Percentiles rank a stretch among this genome's conserved stretches.
Conservation (phyloP, 2,329 filamentous ascomycete species). For the Neophaeococcomyces aloes region DNA sequence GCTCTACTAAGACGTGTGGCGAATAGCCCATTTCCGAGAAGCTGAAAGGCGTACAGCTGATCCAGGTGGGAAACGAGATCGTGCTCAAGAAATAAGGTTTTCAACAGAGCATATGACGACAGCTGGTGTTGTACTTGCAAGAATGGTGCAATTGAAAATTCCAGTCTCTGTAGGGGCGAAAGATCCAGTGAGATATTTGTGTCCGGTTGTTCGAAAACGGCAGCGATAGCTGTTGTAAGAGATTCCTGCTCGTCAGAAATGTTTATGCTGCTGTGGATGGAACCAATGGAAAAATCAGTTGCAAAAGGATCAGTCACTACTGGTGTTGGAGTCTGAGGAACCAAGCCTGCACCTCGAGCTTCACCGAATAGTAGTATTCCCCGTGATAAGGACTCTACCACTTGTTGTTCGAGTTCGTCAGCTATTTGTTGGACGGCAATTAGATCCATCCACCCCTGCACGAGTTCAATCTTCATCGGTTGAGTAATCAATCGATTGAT, state of each 20-base stretch:
- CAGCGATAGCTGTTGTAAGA: constrained; percentile 7
- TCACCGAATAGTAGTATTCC: too few species aligned
- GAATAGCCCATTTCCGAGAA: constrained; percentile 78
- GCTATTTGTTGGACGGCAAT: neutral
- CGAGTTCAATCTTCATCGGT: neutral
- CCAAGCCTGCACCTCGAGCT: too few species aligned
- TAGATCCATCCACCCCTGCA: neutral
- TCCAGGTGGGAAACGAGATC: constrained; percentile 60
- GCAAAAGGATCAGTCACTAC: too few species aligned
- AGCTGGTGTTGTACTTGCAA: constrained; percentile 64
- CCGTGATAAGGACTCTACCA: too few species aligned
- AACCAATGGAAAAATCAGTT: too few species aligned
- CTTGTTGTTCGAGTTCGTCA: too few species aligned
- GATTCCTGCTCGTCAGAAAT: constrained; percentile 6
- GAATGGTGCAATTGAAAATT: constrained; percentile 63
- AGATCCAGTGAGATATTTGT: constrained; percentile 1
- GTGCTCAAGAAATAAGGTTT: constrained; percentile 65
- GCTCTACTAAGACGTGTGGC: constrained; percentile 68
- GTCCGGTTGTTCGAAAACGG: constrained; percentile 4
- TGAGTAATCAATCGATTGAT: neutral
- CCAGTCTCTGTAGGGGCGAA: constrained; percentile 27
- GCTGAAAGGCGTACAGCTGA: constrained; percentile 67
- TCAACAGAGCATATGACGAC: constrained; percentile 65
- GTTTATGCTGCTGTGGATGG: neutral
- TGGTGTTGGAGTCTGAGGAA: too few species aligned